Evolutionary conservation across 1,284 basidiomycete species (phyloP).

Genomic region (Earliella scabrosa): DNA sequence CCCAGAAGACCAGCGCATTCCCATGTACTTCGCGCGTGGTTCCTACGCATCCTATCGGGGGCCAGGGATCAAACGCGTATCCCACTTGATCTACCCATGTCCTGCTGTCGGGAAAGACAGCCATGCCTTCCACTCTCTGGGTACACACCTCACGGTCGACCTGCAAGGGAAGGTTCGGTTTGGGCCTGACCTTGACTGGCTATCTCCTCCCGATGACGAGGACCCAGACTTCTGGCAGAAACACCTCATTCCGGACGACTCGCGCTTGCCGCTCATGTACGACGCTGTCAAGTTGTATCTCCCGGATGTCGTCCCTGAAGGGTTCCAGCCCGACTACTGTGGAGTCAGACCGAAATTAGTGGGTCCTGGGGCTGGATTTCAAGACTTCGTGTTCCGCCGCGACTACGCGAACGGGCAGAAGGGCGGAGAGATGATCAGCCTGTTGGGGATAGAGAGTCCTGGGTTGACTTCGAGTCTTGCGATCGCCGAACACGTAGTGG

Average conservation of each 20-base stretch:
- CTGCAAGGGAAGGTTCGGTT: conserved; percentile 89
- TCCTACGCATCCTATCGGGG: conserved; percentile 90
- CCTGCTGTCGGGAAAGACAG: conserved; percentile 61
- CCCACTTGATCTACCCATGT: conserved; percentile 88
- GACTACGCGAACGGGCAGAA: conserved; percentile 46
- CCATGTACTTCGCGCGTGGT: conserved; percentile 80
- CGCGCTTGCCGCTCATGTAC: conserved; percentile 67
- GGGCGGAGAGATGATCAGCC: conserved; percentile 65
- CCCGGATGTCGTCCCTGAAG: conserved; percentile 66
- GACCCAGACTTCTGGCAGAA: conserved; percentile 74
- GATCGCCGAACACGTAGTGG: conserved; percentile 73
- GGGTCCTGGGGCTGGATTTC: conserved; percentile 76
- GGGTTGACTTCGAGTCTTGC: conserved; percentile 77
- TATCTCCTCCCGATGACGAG: conserved; percentile 58
- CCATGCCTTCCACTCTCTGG: conserved; percentile 78
- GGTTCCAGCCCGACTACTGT: conserved; percentile 86
- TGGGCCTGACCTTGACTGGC: conserved; percentile 93
- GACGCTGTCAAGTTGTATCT: conserved; percentile 75
- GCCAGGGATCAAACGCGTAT: conserved; percentile 67
- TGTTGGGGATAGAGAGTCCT: conserved; percentile 81
- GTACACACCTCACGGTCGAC: conserved; percentile 92
- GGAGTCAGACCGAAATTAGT: conserved; percentile 92
- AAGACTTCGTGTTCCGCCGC: conserved; percentile 79
- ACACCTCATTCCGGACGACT: conserved; percentile 72
- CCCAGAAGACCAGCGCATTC: conserved; percentile 55